These are phyloP conservation scores for Gelatoporia subvermispora DNA, from an alignment of 768 basidiomycete genomes.

Conservation along the genomic window DNA sequence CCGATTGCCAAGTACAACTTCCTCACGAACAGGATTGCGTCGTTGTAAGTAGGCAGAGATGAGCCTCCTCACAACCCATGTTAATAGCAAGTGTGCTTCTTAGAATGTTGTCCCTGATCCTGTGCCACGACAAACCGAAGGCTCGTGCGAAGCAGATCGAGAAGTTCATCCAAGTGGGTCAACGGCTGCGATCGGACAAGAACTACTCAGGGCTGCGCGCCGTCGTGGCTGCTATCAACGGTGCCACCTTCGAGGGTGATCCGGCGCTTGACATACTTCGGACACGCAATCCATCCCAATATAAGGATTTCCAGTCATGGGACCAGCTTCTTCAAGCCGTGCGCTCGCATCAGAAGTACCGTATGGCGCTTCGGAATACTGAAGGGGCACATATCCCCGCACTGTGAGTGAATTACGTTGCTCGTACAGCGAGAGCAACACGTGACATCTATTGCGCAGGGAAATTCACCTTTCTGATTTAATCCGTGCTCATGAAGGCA, in stretches of 20 bases:
- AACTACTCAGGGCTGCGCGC: constrained; percentile 94
- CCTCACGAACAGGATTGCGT: constrained; percentile 78
- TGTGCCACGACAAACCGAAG: constrained; percentile 79
- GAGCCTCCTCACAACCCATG: no score
- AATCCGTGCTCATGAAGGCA: constrained; percentile 82
- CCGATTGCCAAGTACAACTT: constrained; percentile 70
- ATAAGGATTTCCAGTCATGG: constrained; percentile 78
- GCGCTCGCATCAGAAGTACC: constrained; percentile 86
- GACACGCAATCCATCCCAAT: constrained; percentile 56
- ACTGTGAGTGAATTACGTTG: constrained; percentile 44
- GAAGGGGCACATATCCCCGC: constrained; percentile 87
- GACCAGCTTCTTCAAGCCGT: constrained; percentile 79
- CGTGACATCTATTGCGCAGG: constrained; percentile 34
- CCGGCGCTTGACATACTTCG: constrained; percentile 74
- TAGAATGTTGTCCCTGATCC: constrained; percentile 88
- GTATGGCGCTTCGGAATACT: constrained; percentile 80
- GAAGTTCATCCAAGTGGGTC: constrained; percentile 82
- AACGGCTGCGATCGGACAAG: constrained; percentile 73
- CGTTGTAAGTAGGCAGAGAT: constrained; percentile 51
- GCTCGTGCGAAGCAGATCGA: constrained; percentile 79
- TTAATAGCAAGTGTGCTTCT: neutral
- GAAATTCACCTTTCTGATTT: constrained; percentile 91
- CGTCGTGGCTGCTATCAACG: constrained; percentile 90
- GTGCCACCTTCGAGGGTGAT: constrained; percentile 72
- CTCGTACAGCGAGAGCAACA: constrained; percentile 1